Percentiles rank a stretch among this genome's conserved stretches.
phyloP scores from a whole-genome alignment of 306 rosid species.

The Vigna nakashimae region DNA sequence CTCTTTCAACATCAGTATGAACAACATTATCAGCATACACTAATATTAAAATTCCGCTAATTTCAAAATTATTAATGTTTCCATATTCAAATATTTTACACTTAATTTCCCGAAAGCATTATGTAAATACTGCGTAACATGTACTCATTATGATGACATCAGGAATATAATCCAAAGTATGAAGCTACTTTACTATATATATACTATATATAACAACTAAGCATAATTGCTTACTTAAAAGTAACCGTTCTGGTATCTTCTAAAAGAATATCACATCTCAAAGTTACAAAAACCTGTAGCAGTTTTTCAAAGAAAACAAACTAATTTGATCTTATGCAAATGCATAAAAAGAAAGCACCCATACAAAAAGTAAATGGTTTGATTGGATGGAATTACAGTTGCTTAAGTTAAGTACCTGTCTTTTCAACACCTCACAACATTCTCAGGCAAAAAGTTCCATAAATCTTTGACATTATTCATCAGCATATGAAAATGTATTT shows the following conservation, averaged over 20 bases:
- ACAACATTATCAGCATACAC: too few relatives aligned
- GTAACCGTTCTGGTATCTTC: constrained; percentile 12
- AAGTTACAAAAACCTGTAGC: not conserved
- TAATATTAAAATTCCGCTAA: too few relatives aligned
- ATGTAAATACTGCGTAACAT: too few relatives aligned
- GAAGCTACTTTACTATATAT: not conserved
- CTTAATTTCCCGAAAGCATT: too few relatives aligned
- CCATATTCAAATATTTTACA: too few relatives aligned
- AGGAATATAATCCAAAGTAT: not conserved
- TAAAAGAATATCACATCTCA: not conserved
- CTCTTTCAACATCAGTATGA: too few relatives aligned
- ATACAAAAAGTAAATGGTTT: not conserved
- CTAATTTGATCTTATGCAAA: not conserved
- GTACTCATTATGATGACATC: too few relatives aligned
- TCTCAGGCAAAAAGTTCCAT: constrained; percentile 26
- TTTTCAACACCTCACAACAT: constrained; percentile 2
- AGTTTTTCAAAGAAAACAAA: not conserved
- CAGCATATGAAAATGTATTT: not conserved
- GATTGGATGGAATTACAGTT: not conserved
- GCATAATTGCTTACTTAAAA: constrained; percentile 24
- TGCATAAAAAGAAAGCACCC: not conserved
- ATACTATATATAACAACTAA: not conserved
- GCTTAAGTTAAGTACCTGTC: constrained; percentile 16
- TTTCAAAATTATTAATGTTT: too few relatives aligned
- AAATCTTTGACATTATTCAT: constrained; percentile 24